Base-by-base conservation (phyloP, 768 basidiomycete species). In the Multifurca ochricompacta region DNA sequence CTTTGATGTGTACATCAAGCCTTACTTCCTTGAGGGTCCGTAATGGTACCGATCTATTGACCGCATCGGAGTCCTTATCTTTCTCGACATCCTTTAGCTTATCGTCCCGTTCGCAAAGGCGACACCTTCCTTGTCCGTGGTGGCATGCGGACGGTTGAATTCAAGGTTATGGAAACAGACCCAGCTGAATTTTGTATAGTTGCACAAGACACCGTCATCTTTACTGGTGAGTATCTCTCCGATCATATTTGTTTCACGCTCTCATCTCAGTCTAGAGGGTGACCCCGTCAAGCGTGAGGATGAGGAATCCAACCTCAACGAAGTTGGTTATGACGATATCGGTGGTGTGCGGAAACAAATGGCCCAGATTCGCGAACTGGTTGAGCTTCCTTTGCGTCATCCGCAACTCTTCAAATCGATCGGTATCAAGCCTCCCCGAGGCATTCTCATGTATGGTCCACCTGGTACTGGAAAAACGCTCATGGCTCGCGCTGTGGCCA, bases 361-460 rank as follows among this genome's bases (percentile, higher is more conserved):
- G 87, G 95, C 95, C 3, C 95, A 98, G 70, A 98, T 99, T 58
- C 93, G 96, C 71, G 96, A 98, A 77, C 84, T 99, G 35, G 96
- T 98, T 61, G 96, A 99, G 71, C 78, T 99, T 3, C 96, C 96
- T 30, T 80, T 98, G 39, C 92, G 96, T 54, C 96, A 99, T 72
- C 96, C 96, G 39, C 94, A 98, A 73, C 81, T 99, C 13, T 99
- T 98, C 86, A 99, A 99, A 69, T 94, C 94, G 23, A 99, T 99
- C 68, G 96, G 96, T 82, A 99, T 99, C 81, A 99, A 98, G 71
- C 96, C 96, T 30, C 95, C 95, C 21, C 87, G 95, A 62, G 95
- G 95, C 79, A 94, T 99, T 65, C 85, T 99, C 62, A 87, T 99
- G 91, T 99, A 81, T 66, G 95, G 95, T 52, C 95, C 95, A 60